Evolutionary conservation across 306 rosid species (phyloP).

Genomic region (Vachellia collinsii): DNA sequence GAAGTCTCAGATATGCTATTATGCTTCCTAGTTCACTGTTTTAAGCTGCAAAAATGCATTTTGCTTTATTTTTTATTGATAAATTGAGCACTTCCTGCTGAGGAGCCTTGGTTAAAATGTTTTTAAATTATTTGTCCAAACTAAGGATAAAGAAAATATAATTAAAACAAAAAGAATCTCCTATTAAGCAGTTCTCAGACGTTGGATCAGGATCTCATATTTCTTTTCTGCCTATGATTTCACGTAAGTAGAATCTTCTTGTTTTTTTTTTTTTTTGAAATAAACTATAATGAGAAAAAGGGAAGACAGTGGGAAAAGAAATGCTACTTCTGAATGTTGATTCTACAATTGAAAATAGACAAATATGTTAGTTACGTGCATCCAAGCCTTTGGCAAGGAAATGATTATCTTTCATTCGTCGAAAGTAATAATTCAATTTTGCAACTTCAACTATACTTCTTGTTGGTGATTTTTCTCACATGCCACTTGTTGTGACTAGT

Average conservation of each 20-base stretch:
- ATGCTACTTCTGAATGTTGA: not conserved
- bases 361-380: not conserved
- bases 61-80: not conserved
- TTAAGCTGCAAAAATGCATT: not conserved
- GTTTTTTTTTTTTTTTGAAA: not conserved
- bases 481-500: constrained; percentile 2
- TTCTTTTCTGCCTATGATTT: not conserved
- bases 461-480: constrained; percentile 1
- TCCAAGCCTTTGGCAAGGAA: not conserved
- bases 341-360: constrained; percentile 1
- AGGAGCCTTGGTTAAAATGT: not conserved
- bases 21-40: not conserved
- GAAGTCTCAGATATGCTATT: too few species aligned
- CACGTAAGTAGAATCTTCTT: not conserved
- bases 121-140: not conserved
- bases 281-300: constrained; percentile 9
- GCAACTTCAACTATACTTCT: not conserved
- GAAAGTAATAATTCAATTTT: constrained; percentile 3
- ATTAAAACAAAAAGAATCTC: not conserved
- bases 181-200: not conserved
- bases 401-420: constrained; percentile 9
- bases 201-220: not conserved
- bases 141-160: not conserved
- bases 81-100: not conserved
- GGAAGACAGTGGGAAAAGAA: constrained; percentile 1